A percentile compares a stretch with the other conserved stretches of the same genome.
Conservation (phyloP, 2,329 filamentous ascomycete species). For the Stagonosporopsis tanaceti region DNA sequence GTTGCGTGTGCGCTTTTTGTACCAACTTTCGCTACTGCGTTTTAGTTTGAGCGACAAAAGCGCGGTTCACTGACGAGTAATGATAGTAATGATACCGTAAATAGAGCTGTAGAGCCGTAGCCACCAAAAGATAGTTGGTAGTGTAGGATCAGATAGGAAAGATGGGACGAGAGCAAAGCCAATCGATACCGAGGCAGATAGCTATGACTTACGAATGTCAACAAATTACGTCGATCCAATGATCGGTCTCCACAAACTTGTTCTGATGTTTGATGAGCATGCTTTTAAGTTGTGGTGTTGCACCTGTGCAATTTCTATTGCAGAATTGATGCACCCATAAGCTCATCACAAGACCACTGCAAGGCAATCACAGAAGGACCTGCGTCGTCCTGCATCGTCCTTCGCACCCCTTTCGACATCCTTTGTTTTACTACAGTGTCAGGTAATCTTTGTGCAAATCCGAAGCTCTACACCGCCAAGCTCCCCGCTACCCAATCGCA, state of each 20-base stretch:
- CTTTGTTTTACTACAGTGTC: background rate
- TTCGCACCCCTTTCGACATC: background rate
- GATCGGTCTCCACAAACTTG: background rate
- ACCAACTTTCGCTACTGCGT: conserved; percentile 13
- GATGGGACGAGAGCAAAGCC: conserved; percentile 7
- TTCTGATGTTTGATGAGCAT: background rate
- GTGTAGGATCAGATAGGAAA: conserved; percentile 17
- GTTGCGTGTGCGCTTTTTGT: conserved; percentile 23
- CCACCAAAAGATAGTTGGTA: conserved; percentile 30
- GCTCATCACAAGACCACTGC: conserved; percentile 6
- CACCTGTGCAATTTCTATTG: background rate
- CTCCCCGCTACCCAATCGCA: conserved; percentile 15
- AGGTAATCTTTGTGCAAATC: background rate
- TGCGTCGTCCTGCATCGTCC: conserved; percentile 1
- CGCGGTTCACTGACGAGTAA: conserved; percentile 31
- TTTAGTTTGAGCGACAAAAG: conserved; percentile 13
- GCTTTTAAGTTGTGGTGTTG: background rate
- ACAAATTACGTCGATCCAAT: background rate
- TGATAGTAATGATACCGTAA: conserved; percentile 33
- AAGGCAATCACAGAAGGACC: background rate
- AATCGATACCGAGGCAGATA: conserved; percentile 10
- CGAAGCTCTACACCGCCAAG: conserved; percentile 18
- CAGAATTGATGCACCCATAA: background rate
- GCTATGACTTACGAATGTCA: conserved; percentile 16
- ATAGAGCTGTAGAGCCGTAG: conserved; percentile 27